These are phyloP conservation scores for Pseudogymnoascus verrucosus DNA, from an alignment of 2,329 filamentous ascomycete species.

Conservation along the genomic window DNA sequence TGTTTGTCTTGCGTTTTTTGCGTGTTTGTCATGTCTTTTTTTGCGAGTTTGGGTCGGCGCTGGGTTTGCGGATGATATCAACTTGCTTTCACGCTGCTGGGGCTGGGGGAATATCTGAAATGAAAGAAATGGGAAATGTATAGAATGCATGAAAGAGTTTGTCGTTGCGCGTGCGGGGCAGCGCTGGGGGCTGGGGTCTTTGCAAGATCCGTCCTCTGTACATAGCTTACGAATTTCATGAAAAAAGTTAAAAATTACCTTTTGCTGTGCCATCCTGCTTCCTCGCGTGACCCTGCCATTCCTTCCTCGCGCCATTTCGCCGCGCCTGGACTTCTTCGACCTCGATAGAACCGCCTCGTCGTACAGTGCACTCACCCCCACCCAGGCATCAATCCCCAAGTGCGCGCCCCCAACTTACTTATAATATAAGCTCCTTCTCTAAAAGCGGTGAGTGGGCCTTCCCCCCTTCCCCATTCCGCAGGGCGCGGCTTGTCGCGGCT, in stretches of 20 bases:
- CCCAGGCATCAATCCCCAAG: neutral
- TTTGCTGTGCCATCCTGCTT: neutral
- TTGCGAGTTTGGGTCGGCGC: neutral
- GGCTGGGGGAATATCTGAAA: conserved; percentile 1
- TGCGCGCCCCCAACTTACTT: neutral
- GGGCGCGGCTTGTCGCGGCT: neutral
- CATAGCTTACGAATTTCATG: conserved; percentile 5
- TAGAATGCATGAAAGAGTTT: conserved; percentile 1
- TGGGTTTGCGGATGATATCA: conserved; percentile 5
- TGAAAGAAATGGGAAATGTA: conserved; percentile 1
- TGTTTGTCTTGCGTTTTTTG: neutral
- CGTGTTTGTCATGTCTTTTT: neutral
- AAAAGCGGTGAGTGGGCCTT: neutral
- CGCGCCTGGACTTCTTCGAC: neutral
- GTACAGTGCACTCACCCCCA: neutral
- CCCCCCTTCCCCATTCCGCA: neutral
- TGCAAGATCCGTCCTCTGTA: conserved; percentile 4
- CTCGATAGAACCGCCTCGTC: neutral
- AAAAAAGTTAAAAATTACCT: neutral
- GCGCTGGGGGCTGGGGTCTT: neutral
- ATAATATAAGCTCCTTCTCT: neutral
- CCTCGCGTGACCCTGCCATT: neutral
- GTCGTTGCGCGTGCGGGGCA: neutral
- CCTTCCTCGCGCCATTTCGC: neutral
- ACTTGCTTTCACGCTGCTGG: conserved; percentile 7